Evolutionary conservation across 78 protist genomes (phyloP), one percentile per base, ranked within the genome.

Genomic region (Speleostelium caveatum): DNA sequence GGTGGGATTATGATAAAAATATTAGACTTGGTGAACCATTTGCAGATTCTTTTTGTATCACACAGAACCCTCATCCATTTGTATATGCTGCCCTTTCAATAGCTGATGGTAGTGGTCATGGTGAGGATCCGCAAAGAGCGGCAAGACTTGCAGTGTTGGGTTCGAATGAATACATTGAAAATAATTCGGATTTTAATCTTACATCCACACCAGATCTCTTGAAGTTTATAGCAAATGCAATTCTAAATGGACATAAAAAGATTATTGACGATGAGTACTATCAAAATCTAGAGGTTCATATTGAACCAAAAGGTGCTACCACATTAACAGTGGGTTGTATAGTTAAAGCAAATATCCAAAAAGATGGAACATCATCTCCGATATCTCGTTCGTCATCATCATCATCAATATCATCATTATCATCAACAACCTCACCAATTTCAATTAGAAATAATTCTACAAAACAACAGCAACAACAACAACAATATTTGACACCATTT

Each of bases 231-330:
- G 91, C 79, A 14, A 83, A 83, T 45, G 32, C 80, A 45, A 83
- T 83, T 45, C 39, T 83, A 35, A 56, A 83, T n/a, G 91, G 79
- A 42, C 91, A 83, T 32, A 83, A 68, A 36, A 58, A 79, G 28
- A 83, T 83, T 22, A 45, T 83, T 30, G 79, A 83, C 2, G 79
- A 83, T 60, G 91, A 83, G 45, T 58, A 59, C 32, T 83, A 83
- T 58, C 68, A 67, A 42, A 56, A 35, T 19, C 42, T 59, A 45
- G 91, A 83, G 24, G 69, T 83, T 41, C 91, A 83, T 42, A 28
- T 69, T 69, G 91, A 83, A 83, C 91, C 91, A 67, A 72, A 73
- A 30, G 91, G 91, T 58, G 91, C 91, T 0, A 83, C 91, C 0
- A 83, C 91, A 0, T 69, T 83, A 56, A 69, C 79, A 59, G 33